Evolutionary conservation across 441 rosid genomes (phyloP).

Genomic region (Croton setiger): DNA sequence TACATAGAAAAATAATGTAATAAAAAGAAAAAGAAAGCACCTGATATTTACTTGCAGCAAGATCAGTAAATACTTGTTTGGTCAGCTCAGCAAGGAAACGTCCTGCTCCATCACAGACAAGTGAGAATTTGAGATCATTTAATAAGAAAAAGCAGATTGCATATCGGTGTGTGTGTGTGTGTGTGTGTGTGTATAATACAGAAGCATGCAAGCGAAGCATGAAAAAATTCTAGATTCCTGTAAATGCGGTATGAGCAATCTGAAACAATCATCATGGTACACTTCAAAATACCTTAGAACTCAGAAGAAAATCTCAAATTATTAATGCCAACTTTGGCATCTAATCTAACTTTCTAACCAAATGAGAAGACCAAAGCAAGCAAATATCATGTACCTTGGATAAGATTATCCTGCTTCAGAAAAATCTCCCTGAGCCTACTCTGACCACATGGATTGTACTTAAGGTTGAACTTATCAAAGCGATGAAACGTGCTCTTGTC

Average conservation of each 20-base stretch:
- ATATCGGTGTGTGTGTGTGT: no score
- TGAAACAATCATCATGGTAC: neutral
- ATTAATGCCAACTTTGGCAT: neutral
- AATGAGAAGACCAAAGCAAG: neutral
- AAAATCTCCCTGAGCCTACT: slow-evolving; percentile 99
- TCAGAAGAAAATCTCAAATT: neutral
- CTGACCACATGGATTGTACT: slow-evolving; percentile 99
- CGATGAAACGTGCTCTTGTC: slow-evolving; percentile 99
- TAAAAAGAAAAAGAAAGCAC: slow-evolving; percentile 28
- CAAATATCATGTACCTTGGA: slow-evolving; percentile 62
- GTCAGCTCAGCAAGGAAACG: slow-evolving; percentile 97
- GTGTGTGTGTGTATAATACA: no score
- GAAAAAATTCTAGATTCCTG: neutral
- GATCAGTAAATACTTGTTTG: slow-evolving; percentile 88
- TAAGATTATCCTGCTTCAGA: slow-evolving; percentile 98
- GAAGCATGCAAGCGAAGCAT: neutral
- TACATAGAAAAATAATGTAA: slow-evolving; percentile 2
- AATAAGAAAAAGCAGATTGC: slow-evolving; percentile 7
- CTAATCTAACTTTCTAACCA: neutral
- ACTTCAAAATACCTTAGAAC: neutral
- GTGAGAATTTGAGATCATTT: neutral
- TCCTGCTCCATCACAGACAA: slow-evolving; percentile 43
- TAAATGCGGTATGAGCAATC: neutral
- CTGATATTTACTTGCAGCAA: slow-evolving; percentile 95
- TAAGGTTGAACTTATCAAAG: slow-evolving; percentile 97